Percentiles rank a stretch among this genome's conserved stretches.
phyloP scores from a whole-genome alignment of 139 green algal genomes.

The Tetradesmus lagerheimii region DNA sequence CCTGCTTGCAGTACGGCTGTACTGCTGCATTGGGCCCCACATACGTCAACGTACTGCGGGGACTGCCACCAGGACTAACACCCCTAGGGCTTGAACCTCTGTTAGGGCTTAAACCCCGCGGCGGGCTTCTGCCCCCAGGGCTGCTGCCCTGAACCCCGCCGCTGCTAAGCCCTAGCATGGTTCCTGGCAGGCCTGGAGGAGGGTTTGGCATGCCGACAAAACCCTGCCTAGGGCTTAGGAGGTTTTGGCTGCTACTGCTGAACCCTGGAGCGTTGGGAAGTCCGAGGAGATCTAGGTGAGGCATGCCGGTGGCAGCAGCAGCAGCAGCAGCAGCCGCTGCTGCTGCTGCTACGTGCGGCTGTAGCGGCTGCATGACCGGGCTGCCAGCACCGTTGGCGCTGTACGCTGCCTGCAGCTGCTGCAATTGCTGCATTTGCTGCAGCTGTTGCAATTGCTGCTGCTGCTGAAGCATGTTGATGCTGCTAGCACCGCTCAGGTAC shows the following conservation, averaged over 20 bases:
- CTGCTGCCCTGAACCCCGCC: conserved; percentile 11
- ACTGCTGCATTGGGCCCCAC: conserved; percentile 47
- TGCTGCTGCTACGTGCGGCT: conserved; percentile 49
- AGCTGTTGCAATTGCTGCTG: conserved; percentile 2
- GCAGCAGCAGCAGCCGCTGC: not conserved
- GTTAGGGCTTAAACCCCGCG: not conserved
- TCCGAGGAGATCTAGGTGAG: not conserved
- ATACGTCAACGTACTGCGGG: conserved; percentile 23
- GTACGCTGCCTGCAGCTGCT: conserved; percentile 1
- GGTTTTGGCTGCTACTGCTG: not conserved
- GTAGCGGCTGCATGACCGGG: not conserved
- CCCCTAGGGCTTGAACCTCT: not conserved
- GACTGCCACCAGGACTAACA: conserved; percentile 7
- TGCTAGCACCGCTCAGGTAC: not conserved
- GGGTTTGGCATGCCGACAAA: not conserved
- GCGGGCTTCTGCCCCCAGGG: not conserved
- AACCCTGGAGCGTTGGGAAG: not conserved
- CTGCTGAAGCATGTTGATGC: not conserved
- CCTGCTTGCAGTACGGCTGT: conserved; percentile 48
- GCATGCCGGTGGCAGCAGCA: not conserved
- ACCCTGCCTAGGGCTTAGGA: not conserved
- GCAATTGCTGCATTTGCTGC: not conserved
- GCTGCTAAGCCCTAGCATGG: not conserved
- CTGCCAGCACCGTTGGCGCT: conserved; percentile 32
- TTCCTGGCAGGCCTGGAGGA: not conserved